phyloP scores from a whole-genome alignment of 1,284 basidiomycete species.

The Spongispora temasekensis region DNA sequence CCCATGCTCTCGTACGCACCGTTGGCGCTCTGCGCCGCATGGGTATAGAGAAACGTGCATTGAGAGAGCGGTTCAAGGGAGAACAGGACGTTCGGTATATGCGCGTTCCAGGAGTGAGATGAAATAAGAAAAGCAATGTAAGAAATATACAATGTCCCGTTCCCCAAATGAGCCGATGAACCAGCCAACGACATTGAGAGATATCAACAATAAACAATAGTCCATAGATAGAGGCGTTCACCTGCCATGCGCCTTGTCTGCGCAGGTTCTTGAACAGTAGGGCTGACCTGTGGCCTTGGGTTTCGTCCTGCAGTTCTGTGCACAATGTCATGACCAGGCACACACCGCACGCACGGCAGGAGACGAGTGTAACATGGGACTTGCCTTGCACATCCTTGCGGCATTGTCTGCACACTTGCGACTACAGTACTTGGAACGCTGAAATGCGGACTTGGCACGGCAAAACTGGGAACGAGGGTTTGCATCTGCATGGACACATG shows the following conservation, averaged over 20 bases:
- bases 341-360: too few relatives aligned
- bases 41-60: constrained; percentile 12
- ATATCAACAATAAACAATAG: constrained; percentile 1
- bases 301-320: constrained; percentile 21
- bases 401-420: constrained; percentile 57
- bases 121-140: neutral
- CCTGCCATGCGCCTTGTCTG: constrained; percentile 17
- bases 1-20: constrained; percentile 3
- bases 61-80: constrained; percentile 15
- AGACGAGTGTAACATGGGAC: too few relatives aligned
- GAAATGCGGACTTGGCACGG: constrained; percentile 51
- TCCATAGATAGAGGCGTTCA: neutral
- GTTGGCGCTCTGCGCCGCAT: constrained; percentile 16
- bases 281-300: constrained; percentile 12
- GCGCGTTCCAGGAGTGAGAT: constrained; percentile 20
- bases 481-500: neutral
- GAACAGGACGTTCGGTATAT: constrained; percentile 27
- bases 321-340: too few relatives aligned
- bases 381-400: constrained; percentile 30
- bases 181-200: constrained; percentile 5
- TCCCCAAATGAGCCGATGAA: constrained; percentile 1
- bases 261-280: constrained; percentile 27
- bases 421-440: constrained; percentile 53
- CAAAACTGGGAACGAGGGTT: constrained; percentile 51
- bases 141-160: neutral